These are phyloP conservation scores for Fomitiporia mediterranea DNA, from an alignment of 1,284 basidiomycete genomes.

Conservation along the genomic window DNA sequence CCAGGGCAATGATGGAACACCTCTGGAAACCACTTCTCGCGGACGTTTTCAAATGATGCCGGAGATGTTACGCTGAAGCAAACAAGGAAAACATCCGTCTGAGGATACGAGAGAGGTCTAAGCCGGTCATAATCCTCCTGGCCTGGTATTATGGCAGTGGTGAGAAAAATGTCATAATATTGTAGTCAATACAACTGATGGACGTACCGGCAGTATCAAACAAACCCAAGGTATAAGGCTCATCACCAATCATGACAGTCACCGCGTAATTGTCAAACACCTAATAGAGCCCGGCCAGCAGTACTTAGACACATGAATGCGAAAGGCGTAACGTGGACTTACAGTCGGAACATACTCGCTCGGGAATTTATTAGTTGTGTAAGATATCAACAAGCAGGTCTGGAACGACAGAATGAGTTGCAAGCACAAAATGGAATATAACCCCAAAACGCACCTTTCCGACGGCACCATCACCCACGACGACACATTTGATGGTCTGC, in stretches of 20 bases:
- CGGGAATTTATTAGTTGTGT: slow-evolving; percentile 99
- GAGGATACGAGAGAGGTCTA: slow-evolving; percentile 97
- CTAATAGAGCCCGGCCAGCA: slow-evolving; percentile 36
- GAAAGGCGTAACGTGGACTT: slow-evolving; percentile 41
- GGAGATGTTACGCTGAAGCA: slow-evolving; percentile 99
- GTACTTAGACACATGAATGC: slow-evolving; percentile 24
- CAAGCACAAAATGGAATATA: slow-evolving; percentile 20
- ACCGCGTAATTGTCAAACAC: slow-evolving; percentile 98
- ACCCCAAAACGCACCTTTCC: slow-evolving; percentile 76
- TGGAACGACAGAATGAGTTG: slow-evolving; percentile 31
- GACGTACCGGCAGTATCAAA: slow-evolving; percentile 94
- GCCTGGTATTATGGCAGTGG: slow-evolving; percentile 45
- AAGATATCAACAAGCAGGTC: slow-evolving; percentile 99
- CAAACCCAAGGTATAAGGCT: slow-evolving; percentile 96
- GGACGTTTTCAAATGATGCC: slow-evolving; percentile 99
- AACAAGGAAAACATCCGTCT: slow-evolving; percentile 99
- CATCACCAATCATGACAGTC: slow-evolving; percentile 99
- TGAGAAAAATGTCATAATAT: not conserved
- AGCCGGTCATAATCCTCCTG: slow-evolving; percentile 99
- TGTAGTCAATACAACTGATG: not conserved
- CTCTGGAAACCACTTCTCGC: slow-evolving; percentile 99
- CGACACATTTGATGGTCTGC: slow-evolving; percentile 98
- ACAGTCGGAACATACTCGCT: slow-evolving; percentile 99
- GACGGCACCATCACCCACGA: slow-evolving; percentile 99
- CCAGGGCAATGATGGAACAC: slow-evolving; percentile 99